These are phyloP conservation scores for Sextonia rubra DNA, from an alignment of 164 flowering plant genomes.

Conservation along the genomic window DNA sequence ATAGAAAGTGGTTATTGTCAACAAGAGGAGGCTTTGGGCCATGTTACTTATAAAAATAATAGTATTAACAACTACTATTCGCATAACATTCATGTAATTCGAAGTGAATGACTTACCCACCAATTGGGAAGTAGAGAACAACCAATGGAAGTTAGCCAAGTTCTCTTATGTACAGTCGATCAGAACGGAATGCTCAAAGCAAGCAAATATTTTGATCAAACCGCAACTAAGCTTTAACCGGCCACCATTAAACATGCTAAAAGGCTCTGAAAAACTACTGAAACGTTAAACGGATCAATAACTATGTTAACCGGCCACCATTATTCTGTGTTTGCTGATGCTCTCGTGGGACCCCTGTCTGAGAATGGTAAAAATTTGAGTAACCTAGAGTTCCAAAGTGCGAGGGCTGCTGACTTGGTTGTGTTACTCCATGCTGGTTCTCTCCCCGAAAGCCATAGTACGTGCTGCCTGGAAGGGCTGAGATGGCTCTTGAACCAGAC, in stretches of 20 bases:
- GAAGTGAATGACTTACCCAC: constrained; percentile 22
- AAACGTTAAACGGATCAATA: constrained; percentile 39
- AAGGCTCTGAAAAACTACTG: constrained; percentile 41
- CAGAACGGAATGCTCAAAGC: constrained; percentile 1
- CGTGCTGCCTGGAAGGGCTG: constrained; percentile 62
- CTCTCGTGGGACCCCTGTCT: constrained; percentile 53
- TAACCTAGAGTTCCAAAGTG: constrained; percentile 64
- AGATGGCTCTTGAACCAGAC: constrained; percentile 67
- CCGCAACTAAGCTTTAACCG: constrained; percentile 16
- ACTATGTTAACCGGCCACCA: constrained; percentile 56
- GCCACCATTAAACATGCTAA: constrained; percentile 32
- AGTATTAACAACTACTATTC: too few species aligned
- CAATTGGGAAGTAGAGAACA: constrained; percentile 36
- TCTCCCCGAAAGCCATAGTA: constrained; percentile 76
- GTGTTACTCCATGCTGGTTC: constrained; percentile 53
- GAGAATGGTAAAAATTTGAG: constrained; percentile 83
- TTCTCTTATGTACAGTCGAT: constrained; percentile 32
- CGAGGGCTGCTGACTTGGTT: constrained; percentile 78
- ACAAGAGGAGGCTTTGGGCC: too few species aligned
- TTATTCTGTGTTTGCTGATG: constrained; percentile 59
- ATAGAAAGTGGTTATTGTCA: too few species aligned
- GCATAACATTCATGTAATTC: constrained; percentile 11
- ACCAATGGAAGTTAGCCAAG: constrained; percentile 35
- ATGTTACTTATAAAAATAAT: too few species aligned
- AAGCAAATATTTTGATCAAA: constrained; percentile 17